Evolutionary conservation across 371 early-diverging fungal species (phyloP).

Genomic region (Zychaea mexicana): DNA sequence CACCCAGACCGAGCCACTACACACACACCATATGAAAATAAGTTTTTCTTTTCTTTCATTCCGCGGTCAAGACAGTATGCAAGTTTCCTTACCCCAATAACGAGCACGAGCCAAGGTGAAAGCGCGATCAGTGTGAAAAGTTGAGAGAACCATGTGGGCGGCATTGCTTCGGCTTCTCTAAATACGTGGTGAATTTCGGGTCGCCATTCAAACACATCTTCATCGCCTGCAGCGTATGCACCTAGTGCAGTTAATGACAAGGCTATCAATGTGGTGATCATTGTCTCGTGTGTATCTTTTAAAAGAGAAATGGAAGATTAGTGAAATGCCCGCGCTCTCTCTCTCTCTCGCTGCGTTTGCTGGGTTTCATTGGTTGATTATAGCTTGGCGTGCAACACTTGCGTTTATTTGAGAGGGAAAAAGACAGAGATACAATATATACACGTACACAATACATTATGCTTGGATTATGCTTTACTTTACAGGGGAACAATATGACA

Average conservation of each 20-base stretch:
- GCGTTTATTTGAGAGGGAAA: not conserved
- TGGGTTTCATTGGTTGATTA: not conserved
- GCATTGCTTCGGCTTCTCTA: slow-evolving; percentile 63
- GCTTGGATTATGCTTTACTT: not conserved
- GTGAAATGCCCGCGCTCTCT: not conserved
- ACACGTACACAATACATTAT: not conserved
- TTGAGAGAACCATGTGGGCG: slow-evolving; percentile 57
- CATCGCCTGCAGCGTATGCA: slow-evolving; percentile 41
- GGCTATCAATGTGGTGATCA: not conserved
- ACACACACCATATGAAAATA: too few relatives aligned
- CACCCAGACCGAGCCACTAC: slow-evolving; percentile 62
- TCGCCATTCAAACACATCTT: slow-evolving; percentile 49
- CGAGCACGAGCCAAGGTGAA: slow-evolving; percentile 66
- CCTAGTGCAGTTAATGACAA: slow-evolving; percentile 1
- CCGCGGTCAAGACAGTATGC: too few relatives aligned
- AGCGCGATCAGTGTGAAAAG: slow-evolving; percentile 60
- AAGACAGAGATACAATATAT: not conserved
- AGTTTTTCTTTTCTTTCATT: not conserved
- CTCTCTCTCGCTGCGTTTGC: not conserved
- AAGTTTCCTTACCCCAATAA: slow-evolving; percentile 52
- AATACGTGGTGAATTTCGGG: slow-evolving; percentile 76
- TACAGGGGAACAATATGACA: slow-evolving; percentile 46
- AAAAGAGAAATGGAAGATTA: not conserved
- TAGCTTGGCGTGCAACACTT: too few relatives aligned
- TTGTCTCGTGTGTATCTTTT: not conserved